A percentile compares a stretch with the other conserved stretches of the same genome.
Evolutionary conservation across 768 basidiomycete genomes (phyloP).

Genomic region (Coprinellus micaceus): DNA sequence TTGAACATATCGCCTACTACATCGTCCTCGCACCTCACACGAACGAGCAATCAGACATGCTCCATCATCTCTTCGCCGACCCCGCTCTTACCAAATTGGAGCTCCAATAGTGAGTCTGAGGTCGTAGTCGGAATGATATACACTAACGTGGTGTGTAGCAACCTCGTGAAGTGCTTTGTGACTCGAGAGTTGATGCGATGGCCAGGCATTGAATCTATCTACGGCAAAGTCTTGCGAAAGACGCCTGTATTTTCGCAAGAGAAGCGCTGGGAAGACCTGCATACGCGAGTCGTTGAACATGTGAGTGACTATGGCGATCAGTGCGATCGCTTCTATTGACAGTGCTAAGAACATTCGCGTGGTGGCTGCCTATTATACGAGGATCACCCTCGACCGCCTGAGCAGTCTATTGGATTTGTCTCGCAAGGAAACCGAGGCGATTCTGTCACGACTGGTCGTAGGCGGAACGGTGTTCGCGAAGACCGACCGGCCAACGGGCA

Average conservation of each 20-base stretch:
- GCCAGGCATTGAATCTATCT: constrained; percentile 88
- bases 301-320: constrained; percentile 43
- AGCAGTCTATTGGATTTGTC: constrained; percentile 85
- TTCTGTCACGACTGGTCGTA: constrained; percentile 84
- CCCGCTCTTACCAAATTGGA: constrained; percentile 77
- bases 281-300: constrained; percentile 94
- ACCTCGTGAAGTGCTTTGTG: constrained; percentile 90
- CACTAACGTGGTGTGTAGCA: constrained; percentile 45
- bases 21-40: constrained; percentile 90
- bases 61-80: constrained; percentile 81
- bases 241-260: constrained; percentile 77
- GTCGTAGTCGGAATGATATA: constrained; percentile 4
- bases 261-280: constrained; percentile 92
- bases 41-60: constrained; percentile 97
- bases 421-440: constrained; percentile 79
- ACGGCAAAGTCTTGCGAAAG: constrained; percentile 77
- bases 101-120: constrained; percentile 67
- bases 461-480: constrained; percentile 92
- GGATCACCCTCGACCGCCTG: constrained; percentile 81
- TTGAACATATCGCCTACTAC: constrained; percentile 94
- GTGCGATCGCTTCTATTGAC: constrained; percentile 2
- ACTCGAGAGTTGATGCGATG: constrained; percentile 94
- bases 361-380: constrained; percentile 90
- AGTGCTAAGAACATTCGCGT: constrained; percentile 85
- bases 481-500: constrained; percentile 86